Percentiles rank a stretch among this genome's conserved stretches.
Evolutionary conservation across 2,329 filamentous ascomycete genomes (phyloP).

Genomic region (Tolypocladium guangdongense): DNA sequence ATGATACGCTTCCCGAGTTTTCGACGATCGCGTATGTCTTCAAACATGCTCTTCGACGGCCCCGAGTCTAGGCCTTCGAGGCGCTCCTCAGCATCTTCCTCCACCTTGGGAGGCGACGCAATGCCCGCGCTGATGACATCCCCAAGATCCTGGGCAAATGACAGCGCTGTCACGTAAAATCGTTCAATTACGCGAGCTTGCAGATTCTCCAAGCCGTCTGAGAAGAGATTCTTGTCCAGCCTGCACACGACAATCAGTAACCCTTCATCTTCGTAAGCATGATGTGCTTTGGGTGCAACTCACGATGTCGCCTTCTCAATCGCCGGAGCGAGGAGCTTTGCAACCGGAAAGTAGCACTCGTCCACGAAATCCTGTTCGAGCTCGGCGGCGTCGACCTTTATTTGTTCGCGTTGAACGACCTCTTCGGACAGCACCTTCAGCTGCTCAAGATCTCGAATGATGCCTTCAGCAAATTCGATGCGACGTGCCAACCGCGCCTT

Average conservation of each 20-base stretch:
- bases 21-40: constrained; percentile 69
- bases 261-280: constrained; percentile 2
- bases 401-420: constrained; percentile 63
- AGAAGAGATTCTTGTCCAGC: constrained; percentile 54
- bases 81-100: constrained; percentile 14
- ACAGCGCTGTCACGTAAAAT: constrained; percentile 45
- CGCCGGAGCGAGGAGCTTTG: constrained; percentile 63
- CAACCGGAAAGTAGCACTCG: constrained; percentile 82
- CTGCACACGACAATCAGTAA: constrained; percentile 33
- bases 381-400: constrained; percentile 67
- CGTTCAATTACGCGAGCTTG: constrained; percentile 42
- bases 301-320: constrained; percentile 73
- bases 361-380: constrained; percentile 73
- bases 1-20: constrained; percentile 84
- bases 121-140: constrained; percentile 43
- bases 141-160: constrained; percentile 47
- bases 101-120: constrained; percentile 25
- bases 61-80: constrained; percentile 33
- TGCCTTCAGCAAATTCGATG: constrained; percentile 74
- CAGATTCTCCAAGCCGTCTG: constrained; percentile 36
- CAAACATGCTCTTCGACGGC: constrained; percentile 38
- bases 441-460: constrained; percentile 67
- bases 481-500: constrained; percentile 66
- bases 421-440: constrained; percentile 59
- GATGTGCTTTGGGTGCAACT: constrained; percentile 28